Evolutionary conservation across 257 asterid genomes (phyloP), one percentile per base, ranked within the genome.

Genomic region (Gentiana straminea): DNA sequence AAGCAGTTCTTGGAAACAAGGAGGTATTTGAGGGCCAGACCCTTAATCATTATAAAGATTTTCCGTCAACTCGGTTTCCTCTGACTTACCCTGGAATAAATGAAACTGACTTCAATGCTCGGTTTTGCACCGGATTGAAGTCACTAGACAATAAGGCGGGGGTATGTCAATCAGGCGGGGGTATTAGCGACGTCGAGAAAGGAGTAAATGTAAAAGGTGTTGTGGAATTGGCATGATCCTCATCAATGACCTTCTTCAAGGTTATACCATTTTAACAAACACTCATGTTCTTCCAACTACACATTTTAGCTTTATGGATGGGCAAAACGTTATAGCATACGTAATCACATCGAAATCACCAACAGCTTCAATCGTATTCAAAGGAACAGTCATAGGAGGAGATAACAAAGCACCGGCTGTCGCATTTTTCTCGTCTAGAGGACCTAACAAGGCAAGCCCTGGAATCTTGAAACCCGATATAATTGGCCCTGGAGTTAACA

Each of bases 191-290:
- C 15, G 50, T 59, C 49, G 33, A 47, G n/a, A 66, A 58, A 63
- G 73, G 72, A 3, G 15, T n/a, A 33, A 35, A 43, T 4, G 69
- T 71, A 6, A 71, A 66, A 51, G 38, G 49, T 54, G 77, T 67
- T 33, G 73, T 8, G 77, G 64, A 0, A 50, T 64, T 2, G 77
- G 68, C 65, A 66, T 71, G 69, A 66, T 66, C 48, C 64, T 66
- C 12, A 63, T 62, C 66, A 71, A 55, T 10, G n/a, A 35, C 32
- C 39, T 60, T 57, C 1, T 2, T 7, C 38, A 35, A 48, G 77
- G 66, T 53, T 52, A 66, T 38, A 66, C 66, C 13, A 71, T 67
- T 52, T 35, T 62, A 35, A 72, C 53, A 4, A 66, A 58, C 32
- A 60, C 60, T 38, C 60, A 62, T 13, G 70, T 54, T 7, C 70